Percentiles rank a stretch among this genome's conserved stretches.
Conservation (phyloP, 768 basidiomycete genomes). For the Holtermanniella nyarrowii region DNA sequence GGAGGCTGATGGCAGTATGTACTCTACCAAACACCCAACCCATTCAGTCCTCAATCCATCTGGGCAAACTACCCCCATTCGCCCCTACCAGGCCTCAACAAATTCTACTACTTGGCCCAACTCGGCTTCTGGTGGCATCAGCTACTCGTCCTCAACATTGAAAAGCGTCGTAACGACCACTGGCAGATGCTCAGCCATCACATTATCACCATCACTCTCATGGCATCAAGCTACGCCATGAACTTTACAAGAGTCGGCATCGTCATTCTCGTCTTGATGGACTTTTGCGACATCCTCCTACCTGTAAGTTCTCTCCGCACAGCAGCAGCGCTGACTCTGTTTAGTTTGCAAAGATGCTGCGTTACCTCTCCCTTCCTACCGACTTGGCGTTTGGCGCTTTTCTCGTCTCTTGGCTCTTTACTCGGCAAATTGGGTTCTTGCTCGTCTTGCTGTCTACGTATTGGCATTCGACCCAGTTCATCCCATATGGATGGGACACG, state of each 20-base stretch:
- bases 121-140: slow-evolving; percentile 86
- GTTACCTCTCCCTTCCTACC: slow-evolving; percentile 64
- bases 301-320: slow-evolving; percentile 52
- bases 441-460: slow-evolving; percentile 57
- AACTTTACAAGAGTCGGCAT: slow-evolving; percentile 85
- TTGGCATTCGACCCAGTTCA: slow-evolving; percentile 47
- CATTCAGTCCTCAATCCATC: slow-evolving; percentile 55
- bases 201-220: slow-evolving; percentile 70
- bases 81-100: slow-evolving; percentile 66
- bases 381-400: slow-evolving; percentile 71
- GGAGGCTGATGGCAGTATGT: slow-evolving; percentile 54
- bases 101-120: slow-evolving; percentile 80
- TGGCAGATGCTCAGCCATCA: slow-evolving; percentile 95
- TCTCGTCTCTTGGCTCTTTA: slow-evolving; percentile 80
- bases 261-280: slow-evolving; percentile 84
- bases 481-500: slow-evolving; percentile 55
- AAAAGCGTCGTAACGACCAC: slow-evolving; percentile 85
- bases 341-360: slow-evolving; percentile 86
- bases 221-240: slow-evolving; percentile 64
- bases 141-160: slow-evolving; percentile 81
- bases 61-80: slow-evolving; percentile 78
- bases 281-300: slow-evolving; percentile 82
- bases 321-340: not conserved
- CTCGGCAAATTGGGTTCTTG: slow-evolving; percentile 73
- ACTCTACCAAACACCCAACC: slow-evolving; percentile 55